Percentiles rank a stretch among this genome's conserved stretches.
Conservation (phyloP, 176 grass and related monocot genomes). For the Puya raimondii region DNA sequence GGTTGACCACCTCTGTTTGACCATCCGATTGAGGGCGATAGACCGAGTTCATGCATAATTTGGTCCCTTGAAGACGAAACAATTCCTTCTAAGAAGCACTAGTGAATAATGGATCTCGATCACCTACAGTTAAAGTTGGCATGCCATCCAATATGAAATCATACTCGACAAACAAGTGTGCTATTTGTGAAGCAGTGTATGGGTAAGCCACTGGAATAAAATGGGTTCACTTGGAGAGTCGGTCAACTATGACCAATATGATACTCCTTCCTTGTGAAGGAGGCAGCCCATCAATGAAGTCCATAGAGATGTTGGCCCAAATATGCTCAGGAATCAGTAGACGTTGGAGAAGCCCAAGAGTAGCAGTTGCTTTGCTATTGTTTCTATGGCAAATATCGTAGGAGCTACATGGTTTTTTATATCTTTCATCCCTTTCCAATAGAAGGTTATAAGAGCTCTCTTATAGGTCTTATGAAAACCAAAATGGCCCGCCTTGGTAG, state of each 20-base stretch:
- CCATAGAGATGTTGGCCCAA: slow-evolving; percentile 1
- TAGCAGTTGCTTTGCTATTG: neutral
- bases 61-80: neutral
- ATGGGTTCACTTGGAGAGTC: neutral
- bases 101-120: neutral
- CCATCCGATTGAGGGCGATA: neutral
- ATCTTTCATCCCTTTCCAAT: neutral
- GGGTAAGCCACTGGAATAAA: neutral
- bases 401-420: neutral
- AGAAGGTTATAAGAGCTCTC: too few species aligned
- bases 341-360: neutral
- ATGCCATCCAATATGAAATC: neutral
- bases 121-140: neutral
- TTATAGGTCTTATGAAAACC: neutral
- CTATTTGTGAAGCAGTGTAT: neutral
- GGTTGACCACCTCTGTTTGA: neutral
- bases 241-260: neutral
- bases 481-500: neutral
- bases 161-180: neutral
- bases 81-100: neutral
- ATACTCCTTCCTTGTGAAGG: too few species aligned
- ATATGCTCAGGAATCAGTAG: neutral
- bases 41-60: neutral
- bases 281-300: neutral
- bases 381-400: slow-evolving; percentile 7